A percentile compares a stretch with the other conserved stretches of the same genome.
Conservation (phyloP, 306 rosid genomes). For the Macrotyloma uniflorum region DNA sequence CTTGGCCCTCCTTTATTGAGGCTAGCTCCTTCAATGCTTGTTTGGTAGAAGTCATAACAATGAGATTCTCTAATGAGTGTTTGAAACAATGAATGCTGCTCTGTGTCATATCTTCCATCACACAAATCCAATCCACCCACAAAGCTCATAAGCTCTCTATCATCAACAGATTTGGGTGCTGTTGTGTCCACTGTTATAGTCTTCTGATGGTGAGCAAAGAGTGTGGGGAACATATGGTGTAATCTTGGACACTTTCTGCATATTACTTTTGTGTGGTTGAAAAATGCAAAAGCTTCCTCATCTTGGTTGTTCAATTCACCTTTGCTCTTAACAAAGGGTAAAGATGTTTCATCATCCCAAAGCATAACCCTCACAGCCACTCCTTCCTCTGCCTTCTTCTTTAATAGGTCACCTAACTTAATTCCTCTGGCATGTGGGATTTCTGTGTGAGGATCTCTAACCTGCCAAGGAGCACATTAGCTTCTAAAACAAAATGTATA, state of each 20-base stretch:
- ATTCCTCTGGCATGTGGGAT: slow-evolving; percentile 81
- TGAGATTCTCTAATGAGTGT: slow-evolving; percentile 70
- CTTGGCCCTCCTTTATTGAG: slow-evolving; percentile 88
- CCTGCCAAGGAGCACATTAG: slow-evolving; percentile 50
- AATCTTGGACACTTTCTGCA: slow-evolving; percentile 76
- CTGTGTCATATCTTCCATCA: slow-evolving; percentile 86
- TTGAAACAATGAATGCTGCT: slow-evolving; percentile 81
- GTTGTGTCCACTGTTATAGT: slow-evolving; percentile 65
- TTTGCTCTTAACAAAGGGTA: slow-evolving; percentile 69
- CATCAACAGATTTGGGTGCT: slow-evolving; percentile 38
- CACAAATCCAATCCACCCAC: slow-evolving; percentile 89
- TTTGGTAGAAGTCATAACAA: slow-evolving; percentile 75
- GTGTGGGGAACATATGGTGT: slow-evolving; percentile 67
- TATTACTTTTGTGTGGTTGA: slow-evolving; percentile 68
- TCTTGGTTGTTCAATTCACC: slow-evolving; percentile 76
- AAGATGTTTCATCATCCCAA: slow-evolving; percentile 93
- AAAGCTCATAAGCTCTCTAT: slow-evolving; percentile 76
- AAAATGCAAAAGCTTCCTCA: slow-evolving; percentile 76
- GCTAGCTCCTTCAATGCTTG: slow-evolving; percentile 69
- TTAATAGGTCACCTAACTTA: slow-evolving; percentile 75
- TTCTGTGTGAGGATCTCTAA: slow-evolving; percentile 75
- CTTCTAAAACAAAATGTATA: not conserved
- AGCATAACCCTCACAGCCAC: slow-evolving; percentile 84
- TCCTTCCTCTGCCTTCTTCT: slow-evolving; percentile 88
- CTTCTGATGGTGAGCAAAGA: slow-evolving; percentile 90